A percentile compares a stretch with the other conserved stretches of the same genome.
Evolutionary conservation across 805 yeast species (phyloP).

Genomic region (Kluyveromyces wickerhamii): DNA sequence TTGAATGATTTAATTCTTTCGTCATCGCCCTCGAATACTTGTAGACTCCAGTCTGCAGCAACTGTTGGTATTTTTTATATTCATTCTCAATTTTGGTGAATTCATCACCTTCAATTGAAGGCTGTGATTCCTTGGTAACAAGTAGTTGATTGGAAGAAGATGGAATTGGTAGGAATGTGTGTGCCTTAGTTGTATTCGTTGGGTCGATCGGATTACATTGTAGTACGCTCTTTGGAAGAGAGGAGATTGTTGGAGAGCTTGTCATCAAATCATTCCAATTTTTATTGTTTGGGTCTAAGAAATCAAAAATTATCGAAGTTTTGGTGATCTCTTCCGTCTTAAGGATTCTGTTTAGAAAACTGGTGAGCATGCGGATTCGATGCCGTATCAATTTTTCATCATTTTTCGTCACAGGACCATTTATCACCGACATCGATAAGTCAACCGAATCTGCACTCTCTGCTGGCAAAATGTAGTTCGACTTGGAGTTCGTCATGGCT

Average conservation of each 20-base stretch:
- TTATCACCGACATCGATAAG: slow-evolving; percentile 24
- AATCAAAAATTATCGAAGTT: slow-evolving; percentile 27
- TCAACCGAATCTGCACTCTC: slow-evolving; percentile 27
- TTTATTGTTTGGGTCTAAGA: slow-evolving; percentile 27
- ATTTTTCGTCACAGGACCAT: slow-evolving; percentile 22
- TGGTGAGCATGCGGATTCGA: slow-evolving; percentile 28
- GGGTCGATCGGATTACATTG: slow-evolving; percentile 32
- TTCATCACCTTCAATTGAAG: slow-evolving; percentile 12
- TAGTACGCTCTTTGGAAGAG: slow-evolving; percentile 25
- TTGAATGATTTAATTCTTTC: slow-evolving; percentile 19
- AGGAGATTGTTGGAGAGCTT: slow-evolving; percentile 28
- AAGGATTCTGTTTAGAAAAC: slow-evolving; percentile 26
- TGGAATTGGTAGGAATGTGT: slow-evolving; percentile 27
- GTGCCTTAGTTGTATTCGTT: slow-evolving; percentile 28
- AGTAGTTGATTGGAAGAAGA: slow-evolving; percentile 18
- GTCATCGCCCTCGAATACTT: slow-evolving; percentile 25
- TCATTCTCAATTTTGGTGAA: slow-evolving; percentile 24
- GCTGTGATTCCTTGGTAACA: slow-evolving; percentile 13
- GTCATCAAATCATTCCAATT: slow-evolving; percentile 30
- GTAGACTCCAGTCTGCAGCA: slow-evolving; percentile 22
- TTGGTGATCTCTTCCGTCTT: slow-evolving; percentile 22
- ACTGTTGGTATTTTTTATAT: slow-evolving; percentile 21
- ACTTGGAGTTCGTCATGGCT: slow-evolving; percentile 23
- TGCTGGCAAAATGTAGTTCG: slow-evolving; percentile 23
- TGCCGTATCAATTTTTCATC: slow-evolving; percentile 31